These are phyloP conservation scores for Phytophthora nicotianae DNA, from an alignment of 352 stramenopile species.

Conservation along the genomic window DNA sequence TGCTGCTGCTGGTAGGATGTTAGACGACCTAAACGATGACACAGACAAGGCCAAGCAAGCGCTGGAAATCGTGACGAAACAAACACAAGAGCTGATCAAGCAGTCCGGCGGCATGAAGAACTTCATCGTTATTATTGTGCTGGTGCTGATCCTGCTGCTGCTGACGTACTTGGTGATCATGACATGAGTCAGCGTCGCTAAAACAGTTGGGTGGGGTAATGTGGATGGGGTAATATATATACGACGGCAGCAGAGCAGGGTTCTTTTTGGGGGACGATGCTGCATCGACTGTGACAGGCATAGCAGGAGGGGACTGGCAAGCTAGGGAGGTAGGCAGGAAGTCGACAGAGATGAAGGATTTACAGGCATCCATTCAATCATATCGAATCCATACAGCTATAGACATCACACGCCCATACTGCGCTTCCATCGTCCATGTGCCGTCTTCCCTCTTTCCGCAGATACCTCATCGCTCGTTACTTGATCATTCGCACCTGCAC, in stretches of 20 bases:
- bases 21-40: slow-evolving; percentile 84
- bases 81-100: slow-evolving; percentile 87
- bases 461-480: slow-evolving; percentile 5
- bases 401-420: slow-evolving; percentile 33
- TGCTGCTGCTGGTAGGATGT: slow-evolving; percentile 55
- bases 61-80: slow-evolving; percentile 79
- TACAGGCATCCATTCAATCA: slow-evolving; percentile 50
- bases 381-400: slow-evolving; percentile 46
- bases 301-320: slow-evolving; percentile 4
- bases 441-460: slow-evolving; percentile 20
- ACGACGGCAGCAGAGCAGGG: slow-evolving; percentile 7
- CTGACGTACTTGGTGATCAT: slow-evolving; percentile 90
- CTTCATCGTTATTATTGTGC: slow-evolving; percentile 87
- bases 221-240: slow-evolving; percentile 37
- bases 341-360: slow-evolving; percentile 36
- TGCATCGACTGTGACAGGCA: slow-evolving; percentile 2
- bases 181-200: slow-evolving; percentile 51
- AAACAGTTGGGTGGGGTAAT: slow-evolving; percentile 3
- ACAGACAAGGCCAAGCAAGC: slow-evolving; percentile 82
- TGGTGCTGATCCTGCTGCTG: slow-evolving; percentile 82
- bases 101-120: slow-evolving; percentile 88
- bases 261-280: not conserved
- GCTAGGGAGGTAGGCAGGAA: slow-evolving; percentile 25
- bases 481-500: not conserved
- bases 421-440: slow-evolving; percentile 33